phyloP scores from a whole-genome alignment of 306 rosid species.

The Datisca glomerata region DNA sequence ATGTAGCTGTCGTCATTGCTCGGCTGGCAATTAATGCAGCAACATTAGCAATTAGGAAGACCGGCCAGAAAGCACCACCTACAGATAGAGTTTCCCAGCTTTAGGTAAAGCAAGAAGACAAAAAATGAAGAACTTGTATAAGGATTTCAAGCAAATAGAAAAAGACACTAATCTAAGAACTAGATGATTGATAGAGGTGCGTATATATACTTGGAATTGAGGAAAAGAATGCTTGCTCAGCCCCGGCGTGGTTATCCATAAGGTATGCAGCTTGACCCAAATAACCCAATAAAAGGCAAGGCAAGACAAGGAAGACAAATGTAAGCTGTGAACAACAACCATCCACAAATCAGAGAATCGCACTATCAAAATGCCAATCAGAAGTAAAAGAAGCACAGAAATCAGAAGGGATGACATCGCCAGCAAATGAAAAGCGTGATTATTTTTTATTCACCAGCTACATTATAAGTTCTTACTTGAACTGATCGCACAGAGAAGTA shows the following conservation, averaged over 20 bases:
- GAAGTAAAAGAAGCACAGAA: constrained; percentile 8
- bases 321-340: constrained; percentile 65
- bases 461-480: constrained; percentile 49
- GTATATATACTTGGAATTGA: constrained; percentile 67
- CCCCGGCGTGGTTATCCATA: constrained; percentile 47
- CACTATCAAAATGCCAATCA: neutral
- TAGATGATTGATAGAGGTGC: constrained; percentile 2
- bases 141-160: neutral
- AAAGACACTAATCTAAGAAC: neutral
- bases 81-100: too few relatives aligned
- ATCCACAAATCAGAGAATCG: constrained; percentile 8
- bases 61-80: constrained; percentile 81
- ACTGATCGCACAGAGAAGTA: constrained; percentile 87
- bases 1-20: constrained; percentile 96
- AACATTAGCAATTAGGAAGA: constrained; percentile 59
- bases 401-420: constrained; percentile 1
- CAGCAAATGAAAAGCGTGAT: constrained; percentile 1
- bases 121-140: neutral
- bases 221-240: constrained; percentile 56
- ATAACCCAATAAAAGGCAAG: constrained; percentile 89
- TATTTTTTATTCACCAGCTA: neutral
- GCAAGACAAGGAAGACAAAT: constrained; percentile 84
- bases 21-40: constrained; percentile 97
- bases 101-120: neutral
- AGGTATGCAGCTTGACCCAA: constrained; percentile 99